Evolutionary conservation across 2,329 filamentous ascomycete species (phyloP).

Genomic region (Colletotrichum lentis): DNA sequence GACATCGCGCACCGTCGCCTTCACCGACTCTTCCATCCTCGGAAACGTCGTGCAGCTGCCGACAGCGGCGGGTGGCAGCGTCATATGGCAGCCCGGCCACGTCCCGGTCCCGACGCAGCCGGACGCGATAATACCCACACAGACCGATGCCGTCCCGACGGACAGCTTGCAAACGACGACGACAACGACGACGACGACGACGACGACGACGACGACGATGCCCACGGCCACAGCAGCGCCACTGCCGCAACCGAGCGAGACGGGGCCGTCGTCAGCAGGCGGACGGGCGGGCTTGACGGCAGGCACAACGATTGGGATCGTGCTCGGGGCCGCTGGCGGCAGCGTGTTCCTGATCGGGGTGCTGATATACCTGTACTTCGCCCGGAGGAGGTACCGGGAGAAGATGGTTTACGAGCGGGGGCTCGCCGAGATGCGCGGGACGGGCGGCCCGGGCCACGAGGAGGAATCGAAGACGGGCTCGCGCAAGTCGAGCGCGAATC

Average conservation of each 20-base stretch:
- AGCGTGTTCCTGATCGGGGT: slow-evolving; percentile 39
- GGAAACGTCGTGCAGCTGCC: slow-evolving; percentile 44
- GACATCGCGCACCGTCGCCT: slow-evolving; percentile 42
- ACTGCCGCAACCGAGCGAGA: background rate
- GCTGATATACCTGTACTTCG: slow-evolving; percentile 39
- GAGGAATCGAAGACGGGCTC: background rate
- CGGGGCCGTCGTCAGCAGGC: background rate
- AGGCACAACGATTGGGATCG: slow-evolving; percentile 42
- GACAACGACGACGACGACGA: no score
- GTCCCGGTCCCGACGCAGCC: slow-evolving; percentile 38
- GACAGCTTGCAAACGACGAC: slow-evolving; percentile 8
- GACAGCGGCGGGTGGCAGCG: slow-evolving; percentile 40
- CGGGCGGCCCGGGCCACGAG: background rate
- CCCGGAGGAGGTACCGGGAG: slow-evolving; percentile 30
- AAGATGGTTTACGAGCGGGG: background rate
- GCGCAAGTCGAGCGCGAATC: background rate
- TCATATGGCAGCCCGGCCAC: slow-evolving; percentile 42
- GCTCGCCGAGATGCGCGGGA: background rate
- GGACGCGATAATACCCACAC: background rate
- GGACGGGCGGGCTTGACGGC: slow-evolving; percentile 38
- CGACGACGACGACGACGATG: background rate
- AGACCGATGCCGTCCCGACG: background rate
- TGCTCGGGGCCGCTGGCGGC: slow-evolving; percentile 38
- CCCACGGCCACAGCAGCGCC: background rate
- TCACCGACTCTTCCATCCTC: slow-evolving; percentile 41